Evolutionary conservation across 148 eudicot genomes (phyloP).

Genomic region (Fagopyrum esculentum): DNA sequence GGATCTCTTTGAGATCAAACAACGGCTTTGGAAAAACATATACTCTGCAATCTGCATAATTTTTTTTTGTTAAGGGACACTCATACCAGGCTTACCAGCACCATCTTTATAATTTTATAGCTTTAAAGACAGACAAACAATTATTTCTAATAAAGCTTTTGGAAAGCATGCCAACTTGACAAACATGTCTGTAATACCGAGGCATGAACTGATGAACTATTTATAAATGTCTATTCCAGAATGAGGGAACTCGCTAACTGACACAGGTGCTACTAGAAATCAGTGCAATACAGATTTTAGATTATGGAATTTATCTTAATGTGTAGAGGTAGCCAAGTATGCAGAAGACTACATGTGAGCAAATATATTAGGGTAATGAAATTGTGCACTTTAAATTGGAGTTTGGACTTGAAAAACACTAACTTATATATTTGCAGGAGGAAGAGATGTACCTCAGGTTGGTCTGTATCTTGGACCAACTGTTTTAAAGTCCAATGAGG

Average conservation of each 20-base stretch:
- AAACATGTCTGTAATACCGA: background rate
- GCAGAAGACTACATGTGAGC: background rate
- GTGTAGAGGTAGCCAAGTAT: background rate
- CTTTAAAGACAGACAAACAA: background rate
- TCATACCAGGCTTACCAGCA: background rate
- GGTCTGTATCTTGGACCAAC: conserved; percentile 64
- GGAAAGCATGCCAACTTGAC: background rate
- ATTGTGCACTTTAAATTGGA: background rate
- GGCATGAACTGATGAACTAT: background rate
- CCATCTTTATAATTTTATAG: background rate
- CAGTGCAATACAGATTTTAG: background rate
- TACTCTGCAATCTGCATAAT: background rate
- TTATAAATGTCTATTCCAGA: background rate
- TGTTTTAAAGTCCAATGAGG: conserved; percentile 88
- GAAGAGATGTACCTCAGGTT: conserved; percentile 60
- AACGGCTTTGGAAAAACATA: background rate
- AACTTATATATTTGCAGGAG: background rate
- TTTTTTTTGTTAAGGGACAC: background rate
- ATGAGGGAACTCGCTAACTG: background rate
- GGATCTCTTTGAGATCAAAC: background rate
- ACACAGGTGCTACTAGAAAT: background rate
- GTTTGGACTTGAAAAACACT: background rate
- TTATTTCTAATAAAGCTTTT: background rate
- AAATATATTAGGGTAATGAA: background rate
- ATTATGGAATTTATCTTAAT: background rate